phyloP scores from a whole-genome alignment of 352 stramenopile genomes.

The Pythium periplocum region DNA sequence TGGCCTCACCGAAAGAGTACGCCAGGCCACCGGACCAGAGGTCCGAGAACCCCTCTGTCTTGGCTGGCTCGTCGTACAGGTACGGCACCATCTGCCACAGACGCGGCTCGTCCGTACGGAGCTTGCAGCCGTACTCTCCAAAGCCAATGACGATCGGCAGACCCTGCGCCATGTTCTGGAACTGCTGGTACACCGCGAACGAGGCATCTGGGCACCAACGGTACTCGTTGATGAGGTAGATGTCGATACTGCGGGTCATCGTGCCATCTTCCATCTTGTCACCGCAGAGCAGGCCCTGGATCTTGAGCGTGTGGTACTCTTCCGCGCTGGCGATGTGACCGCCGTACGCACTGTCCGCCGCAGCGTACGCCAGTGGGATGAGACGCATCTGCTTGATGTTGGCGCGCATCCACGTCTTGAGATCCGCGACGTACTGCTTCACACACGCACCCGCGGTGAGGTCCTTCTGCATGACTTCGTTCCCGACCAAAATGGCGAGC shows the following conservation, averaged over 20 bases:
- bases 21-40: constrained; percentile 78
- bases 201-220: constrained; percentile 75
- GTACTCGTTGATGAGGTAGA: constrained; percentile 89
- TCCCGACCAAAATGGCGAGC: constrained; percentile 75
- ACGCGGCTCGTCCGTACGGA: constrained; percentile 33
- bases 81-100: constrained; percentile 83
- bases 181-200: constrained; percentile 75
- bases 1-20: constrained; percentile 86
- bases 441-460: constrained; percentile 77
- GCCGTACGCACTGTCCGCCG: constrained; percentile 72
- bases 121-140: constrained; percentile 83
- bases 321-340: constrained; percentile 58
- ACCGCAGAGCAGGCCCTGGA: constrained; percentile 79
- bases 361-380: constrained; percentile 76
- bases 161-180: constrained; percentile 73
- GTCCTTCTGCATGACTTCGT: constrained; percentile 87
- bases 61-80: constrained; percentile 63
- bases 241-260: constrained; percentile 81
- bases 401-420: constrained; percentile 87
- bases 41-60: constrained; percentile 63
- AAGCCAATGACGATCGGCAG: constrained; percentile 83
- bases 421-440: constrained; percentile 75
- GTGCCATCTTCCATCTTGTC: constrained; percentile 82
- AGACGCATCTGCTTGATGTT: constrained; percentile 82
- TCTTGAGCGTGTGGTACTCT: constrained; percentile 81